phyloP scores from a whole-genome alignment of 2,329 filamentous ascomycete species.

The Aaosphaeria arxii region DNA sequence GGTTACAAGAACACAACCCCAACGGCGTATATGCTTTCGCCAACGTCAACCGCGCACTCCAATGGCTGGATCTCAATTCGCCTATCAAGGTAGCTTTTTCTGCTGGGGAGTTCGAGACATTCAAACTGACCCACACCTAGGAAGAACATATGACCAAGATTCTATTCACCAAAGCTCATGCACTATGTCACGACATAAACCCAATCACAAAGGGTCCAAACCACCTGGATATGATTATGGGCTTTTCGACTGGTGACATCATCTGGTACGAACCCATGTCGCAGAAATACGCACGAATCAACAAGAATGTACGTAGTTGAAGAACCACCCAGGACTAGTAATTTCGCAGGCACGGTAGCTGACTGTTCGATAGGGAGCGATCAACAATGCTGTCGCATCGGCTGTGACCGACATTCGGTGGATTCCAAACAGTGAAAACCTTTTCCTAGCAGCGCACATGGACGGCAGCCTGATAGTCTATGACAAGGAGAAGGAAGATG shows the following conservation, averaged over 20 bases:
- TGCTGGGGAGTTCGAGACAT: too few species aligned
- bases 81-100: conserved; percentile 56
- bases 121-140: conserved; percentile 34
- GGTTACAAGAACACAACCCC: conserved; percentile 71
- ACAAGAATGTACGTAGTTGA: conserved; percentile 71
- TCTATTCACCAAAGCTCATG: conserved; percentile 93
- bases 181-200: conserved; percentile 92
- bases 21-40: conserved; percentile 89
- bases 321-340: background rate
- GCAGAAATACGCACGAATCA: conserved; percentile 90
- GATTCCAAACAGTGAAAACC: conserved; percentile 89
- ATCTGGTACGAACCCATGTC: conserved; percentile 99
- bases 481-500: conserved; percentile 95
- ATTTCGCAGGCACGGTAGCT: background rate
- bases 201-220: conserved; percentile 70
- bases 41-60: conserved; percentile 91
- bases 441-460: conserved; percentile 89
- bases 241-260: conserved; percentile 93
- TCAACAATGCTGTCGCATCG: conserved; percentile 65
- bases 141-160: conserved; percentile 94
- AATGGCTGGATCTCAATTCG: conserved; percentile 90
- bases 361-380: conserved; percentile 60
- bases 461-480: conserved; percentile 91
- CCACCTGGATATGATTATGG: conserved; percentile 90
- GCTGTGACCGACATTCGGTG: conserved; percentile 85